phyloP scores from a whole-genome alignment of 176 grass and related monocot species.

The Neostapfia colusana region DNA sequence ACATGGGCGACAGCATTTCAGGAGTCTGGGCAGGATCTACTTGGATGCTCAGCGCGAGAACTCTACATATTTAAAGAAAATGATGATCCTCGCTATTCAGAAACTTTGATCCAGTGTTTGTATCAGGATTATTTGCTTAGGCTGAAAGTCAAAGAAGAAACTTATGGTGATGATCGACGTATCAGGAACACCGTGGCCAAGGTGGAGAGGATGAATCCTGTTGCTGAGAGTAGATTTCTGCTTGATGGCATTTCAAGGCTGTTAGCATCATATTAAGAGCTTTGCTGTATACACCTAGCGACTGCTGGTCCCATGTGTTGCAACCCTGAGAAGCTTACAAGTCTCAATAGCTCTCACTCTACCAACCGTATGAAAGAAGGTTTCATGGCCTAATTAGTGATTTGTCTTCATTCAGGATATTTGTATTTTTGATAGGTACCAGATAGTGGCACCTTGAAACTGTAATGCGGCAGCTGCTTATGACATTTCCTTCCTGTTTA shows the following conservation, averaged over 20 bases:
- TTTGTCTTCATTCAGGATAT: constrained; percentile 15
- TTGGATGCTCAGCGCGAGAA: constrained; percentile 69
- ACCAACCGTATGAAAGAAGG: neutral
- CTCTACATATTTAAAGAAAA: constrained; percentile 56
- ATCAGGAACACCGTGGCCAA: constrained; percentile 71
- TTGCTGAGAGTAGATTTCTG: constrained; percentile 69
- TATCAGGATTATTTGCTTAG: constrained; percentile 62
- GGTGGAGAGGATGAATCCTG: constrained; percentile 72
- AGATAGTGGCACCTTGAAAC: neutral
- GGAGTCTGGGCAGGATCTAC: constrained; percentile 71
- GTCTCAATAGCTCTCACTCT: constrained; percentile 2
- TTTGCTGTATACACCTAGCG: neutral
- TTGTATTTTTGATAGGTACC: neutral
- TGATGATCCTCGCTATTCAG: constrained; percentile 52
- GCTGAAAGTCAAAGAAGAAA: constrained; percentile 92
- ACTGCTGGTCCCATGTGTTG: neutral
- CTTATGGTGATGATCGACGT: constrained; percentile 65
- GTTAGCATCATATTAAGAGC: constrained; percentile 16
- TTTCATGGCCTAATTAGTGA: neutral
- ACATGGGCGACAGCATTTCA: constrained; percentile 86
- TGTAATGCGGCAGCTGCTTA: neutral
- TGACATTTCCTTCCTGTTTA: neutral
- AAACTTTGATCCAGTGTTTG: constrained; percentile 57
- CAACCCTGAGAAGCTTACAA: neutral
- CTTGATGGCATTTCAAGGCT: constrained; percentile 52